These are phyloP conservation scores for Aureobasidium musti DNA, from an alignment of 2,329 filamentous ascomycete species.

Conservation along the genomic window DNA sequence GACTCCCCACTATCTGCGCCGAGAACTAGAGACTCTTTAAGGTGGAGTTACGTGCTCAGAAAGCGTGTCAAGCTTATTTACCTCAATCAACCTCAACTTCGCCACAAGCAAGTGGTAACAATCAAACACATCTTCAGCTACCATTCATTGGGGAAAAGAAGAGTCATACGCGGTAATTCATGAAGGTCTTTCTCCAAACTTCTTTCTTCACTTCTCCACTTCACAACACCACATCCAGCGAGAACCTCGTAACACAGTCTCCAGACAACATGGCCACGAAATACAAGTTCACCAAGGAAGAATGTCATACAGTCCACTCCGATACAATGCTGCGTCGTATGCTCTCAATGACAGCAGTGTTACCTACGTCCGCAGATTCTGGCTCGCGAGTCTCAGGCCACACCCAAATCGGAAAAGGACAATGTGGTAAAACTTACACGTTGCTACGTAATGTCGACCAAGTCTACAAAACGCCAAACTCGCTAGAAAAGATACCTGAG, in stretches of 20 bases:
- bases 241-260: background rate
- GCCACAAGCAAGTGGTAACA: background rate
- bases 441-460: background rate
- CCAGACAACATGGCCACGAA: background rate
- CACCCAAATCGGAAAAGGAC: constrained; percentile 9
- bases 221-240: background rate
- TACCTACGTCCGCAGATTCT: too few species aligned
- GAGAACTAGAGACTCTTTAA: background rate
- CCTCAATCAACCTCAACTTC: constrained; percentile 10
- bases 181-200: background rate
- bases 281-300: background rate
- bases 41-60: background rate
- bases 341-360: background rate
- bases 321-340: background rate
- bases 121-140: background rate
- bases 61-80: background rate
- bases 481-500: background rate
- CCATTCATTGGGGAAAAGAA: background rate
- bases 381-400: too few species aligned
- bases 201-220: background rate
- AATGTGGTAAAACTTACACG: background rate
- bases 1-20: background rate
- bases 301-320: background rate
- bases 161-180: background rate
- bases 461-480: constrained; percentile 6